These are phyloP conservation scores for Rhizophagus prolifer DNA, from an alignment of 192 early-diverging fungal genomes.

Conservation along the genomic window DNA sequence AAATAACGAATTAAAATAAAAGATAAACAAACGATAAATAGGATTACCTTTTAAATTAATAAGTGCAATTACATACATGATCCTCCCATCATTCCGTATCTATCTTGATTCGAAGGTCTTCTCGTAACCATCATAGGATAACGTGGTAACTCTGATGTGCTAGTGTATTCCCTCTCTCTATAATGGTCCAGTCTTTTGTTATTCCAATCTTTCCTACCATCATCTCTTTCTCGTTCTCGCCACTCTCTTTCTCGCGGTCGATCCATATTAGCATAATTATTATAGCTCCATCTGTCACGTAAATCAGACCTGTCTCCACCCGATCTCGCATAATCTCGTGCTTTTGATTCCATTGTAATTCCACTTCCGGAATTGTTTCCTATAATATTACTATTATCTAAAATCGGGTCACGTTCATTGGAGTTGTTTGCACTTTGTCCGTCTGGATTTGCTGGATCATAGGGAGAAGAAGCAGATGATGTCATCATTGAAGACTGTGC, in stretches of 20 bases:
- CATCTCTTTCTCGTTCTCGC: slow-evolving; percentile 19
- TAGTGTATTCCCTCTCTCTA: slow-evolving; percentile 12
- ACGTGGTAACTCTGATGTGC: background rate
- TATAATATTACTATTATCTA: background rate
- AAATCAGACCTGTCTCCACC: slow-evolving; percentile 12
- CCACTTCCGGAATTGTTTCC: slow-evolving; percentile 3
- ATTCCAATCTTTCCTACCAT: slow-evolving; percentile 17
- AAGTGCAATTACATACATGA: background rate
- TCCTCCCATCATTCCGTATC: background rate
- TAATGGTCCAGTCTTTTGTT: slow-evolving; percentile 5
- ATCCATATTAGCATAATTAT: background rate
- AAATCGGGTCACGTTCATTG: slow-evolving; percentile 1
- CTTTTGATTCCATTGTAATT: background rate
- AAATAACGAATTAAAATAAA: background rate
- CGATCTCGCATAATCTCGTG: slow-evolving; percentile 8
- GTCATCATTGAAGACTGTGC: background rate
- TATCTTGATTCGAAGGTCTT: slow-evolving; percentile 13
- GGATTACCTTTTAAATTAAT: background rate
- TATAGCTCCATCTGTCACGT: slow-evolving; percentile 4
- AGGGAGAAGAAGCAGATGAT: slow-evolving; percentile 13
- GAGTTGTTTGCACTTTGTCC: background rate
- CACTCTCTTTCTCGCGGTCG: slow-evolving; percentile 6
- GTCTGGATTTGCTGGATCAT: slow-evolving; percentile 23
- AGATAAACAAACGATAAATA: too few species aligned
- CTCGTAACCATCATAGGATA: slow-evolving; percentile 16